phyloP scores from a whole-genome alignment of 768 basidiomycete genomes.

The Trametes cinnabarina region DNA sequence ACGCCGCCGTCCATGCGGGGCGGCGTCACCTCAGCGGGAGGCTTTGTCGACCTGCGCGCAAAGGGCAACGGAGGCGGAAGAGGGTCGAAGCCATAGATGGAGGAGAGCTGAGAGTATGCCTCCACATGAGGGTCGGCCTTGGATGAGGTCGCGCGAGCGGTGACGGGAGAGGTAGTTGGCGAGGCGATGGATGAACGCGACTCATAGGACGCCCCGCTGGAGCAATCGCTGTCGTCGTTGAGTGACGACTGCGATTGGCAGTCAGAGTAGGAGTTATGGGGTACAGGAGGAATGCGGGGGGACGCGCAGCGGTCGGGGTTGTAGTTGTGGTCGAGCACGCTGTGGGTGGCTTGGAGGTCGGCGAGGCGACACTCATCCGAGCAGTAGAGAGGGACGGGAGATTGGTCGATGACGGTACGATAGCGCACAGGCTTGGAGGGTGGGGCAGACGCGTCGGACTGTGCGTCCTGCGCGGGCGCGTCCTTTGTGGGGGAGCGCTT shows the following conservation, averaged over 20 bases:
- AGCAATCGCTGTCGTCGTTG: constrained; percentile 43
- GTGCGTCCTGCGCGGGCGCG: constrained; percentile 23
- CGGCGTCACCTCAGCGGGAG: constrained; percentile 18
- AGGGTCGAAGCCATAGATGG: constrained; percentile 47
- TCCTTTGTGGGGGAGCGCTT: constrained; percentile 36
- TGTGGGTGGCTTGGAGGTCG: constrained; percentile 48
- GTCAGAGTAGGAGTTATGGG: constrained; percentile 37
- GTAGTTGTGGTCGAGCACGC: constrained; percentile 45
- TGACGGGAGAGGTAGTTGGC: constrained; percentile 27
- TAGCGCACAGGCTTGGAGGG: constrained; percentile 40
- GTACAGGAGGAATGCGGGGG: constrained; percentile 40
- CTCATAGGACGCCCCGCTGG: constrained; percentile 30
- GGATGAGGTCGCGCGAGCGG: constrained; percentile 27
- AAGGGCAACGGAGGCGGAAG: constrained; percentile 53
- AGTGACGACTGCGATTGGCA: constrained; percentile 26
- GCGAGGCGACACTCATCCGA: constrained; percentile 69
- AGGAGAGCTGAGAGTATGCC: constrained; percentile 39
- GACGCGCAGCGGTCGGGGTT: constrained; percentile 38
- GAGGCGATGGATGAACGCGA: constrained; percentile 34
- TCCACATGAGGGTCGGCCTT: constrained; percentile 17
- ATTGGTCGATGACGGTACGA: constrained; percentile 74
- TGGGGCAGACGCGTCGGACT: constrained; percentile 23
- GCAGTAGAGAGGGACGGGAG: constrained; percentile 80
- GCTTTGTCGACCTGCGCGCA: constrained; percentile 26
- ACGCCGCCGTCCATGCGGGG: constrained; percentile 51